A percentile compares a stretch with the other conserved stretches of the same genome.
phyloP scores from a whole-genome alignment of 495 filamentous ascomycete genomes.

The Penicillium roqueforti region DNA sequence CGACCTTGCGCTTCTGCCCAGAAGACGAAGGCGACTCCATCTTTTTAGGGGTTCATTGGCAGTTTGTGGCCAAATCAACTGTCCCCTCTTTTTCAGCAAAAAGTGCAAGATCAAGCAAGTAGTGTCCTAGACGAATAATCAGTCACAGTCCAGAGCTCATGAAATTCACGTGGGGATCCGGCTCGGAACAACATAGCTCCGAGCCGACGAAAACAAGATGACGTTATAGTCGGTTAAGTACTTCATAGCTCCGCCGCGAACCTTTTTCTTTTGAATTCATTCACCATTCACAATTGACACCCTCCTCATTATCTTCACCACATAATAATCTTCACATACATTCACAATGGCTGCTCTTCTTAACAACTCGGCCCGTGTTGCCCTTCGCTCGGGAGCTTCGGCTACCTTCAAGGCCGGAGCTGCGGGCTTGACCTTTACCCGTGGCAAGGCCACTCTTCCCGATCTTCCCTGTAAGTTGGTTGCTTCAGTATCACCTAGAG shows the following conservation, averaged over 20 bases:
- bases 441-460: conserved; percentile 88
- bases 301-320: conserved; percentile 3
- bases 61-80: not conserved
- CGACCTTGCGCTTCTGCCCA: conserved; percentile 43
- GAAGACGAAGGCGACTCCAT: conserved; percentile 37
- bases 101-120: not conserved
- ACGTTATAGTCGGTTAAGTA: conserved; percentile 27
- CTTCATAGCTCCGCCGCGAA: conserved; percentile 22
- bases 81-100: not conserved
- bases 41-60: conserved; percentile 6
- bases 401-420: conserved; percentile 50
- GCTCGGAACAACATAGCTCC: conserved; percentile 16
- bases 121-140: not conserved
- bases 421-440: conserved; percentile 67
- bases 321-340: not conserved
- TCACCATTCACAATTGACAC: conserved; percentile 5
- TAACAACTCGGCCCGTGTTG: conserved; percentile 49
- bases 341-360: conserved; percentile 55
- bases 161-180: conserved; percentile 25
- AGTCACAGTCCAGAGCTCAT: conserved; percentile 12
- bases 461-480: conserved; percentile 80
- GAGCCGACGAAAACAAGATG: conserved; percentile 28
- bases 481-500: not conserved
- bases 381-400: conserved; percentile 51
- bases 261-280: conserved; percentile 13